Evolutionary conservation across 805 yeast genomes (phyloP), one percentile per base, ranked within the genome.

Genomic region (Wilhelminamyces savonicus): DNA sequence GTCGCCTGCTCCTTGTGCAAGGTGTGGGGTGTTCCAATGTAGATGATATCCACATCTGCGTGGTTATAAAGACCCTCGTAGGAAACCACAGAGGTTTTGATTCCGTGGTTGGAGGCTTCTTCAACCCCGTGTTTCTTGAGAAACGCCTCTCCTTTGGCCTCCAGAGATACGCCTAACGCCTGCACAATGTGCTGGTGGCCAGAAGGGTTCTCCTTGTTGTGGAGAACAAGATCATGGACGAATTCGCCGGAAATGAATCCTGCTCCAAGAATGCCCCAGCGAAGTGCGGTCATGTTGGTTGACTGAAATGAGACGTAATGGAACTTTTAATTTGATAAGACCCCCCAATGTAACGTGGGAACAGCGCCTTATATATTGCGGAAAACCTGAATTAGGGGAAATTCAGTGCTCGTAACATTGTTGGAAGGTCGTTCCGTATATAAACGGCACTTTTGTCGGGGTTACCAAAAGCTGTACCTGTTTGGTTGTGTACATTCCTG

Each of bases 11-110:
- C 69, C 30, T 64, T 59, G 46, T 74, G 80, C 41, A 61, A 54
- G 11, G 62, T 52, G 52, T 74, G 78, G 3, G 79, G 79, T 7
- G 75, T 59, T 3, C 76, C 79, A 22, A 74, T 54, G 41, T 74
- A 74, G 23, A 74, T 59, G n/a, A 66, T 54, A 31, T 74, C 70
- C 23, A 73, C 59, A 3, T 62, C 52, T 3, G 56, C 44, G 37
- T 69, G 62, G n/a, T 36, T 34, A 35, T 59, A 70, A 23, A 73
- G 56, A 2, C 68, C 70, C 12, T 61, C 61, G 40, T 74, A 74
- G n/a, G 35, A 34, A 13, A 49, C 46, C 1, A 27, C 29, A 1
- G 60, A 49, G 7, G 40, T 17, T 8, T 17, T 6, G n/a, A n/a
- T n/a, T n/a, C n/a, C n/a, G 19, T 17, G 19, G 8, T 17, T 17